Conservation (phyloP, 83 land plant species). For the Picea mariana region DNA sequence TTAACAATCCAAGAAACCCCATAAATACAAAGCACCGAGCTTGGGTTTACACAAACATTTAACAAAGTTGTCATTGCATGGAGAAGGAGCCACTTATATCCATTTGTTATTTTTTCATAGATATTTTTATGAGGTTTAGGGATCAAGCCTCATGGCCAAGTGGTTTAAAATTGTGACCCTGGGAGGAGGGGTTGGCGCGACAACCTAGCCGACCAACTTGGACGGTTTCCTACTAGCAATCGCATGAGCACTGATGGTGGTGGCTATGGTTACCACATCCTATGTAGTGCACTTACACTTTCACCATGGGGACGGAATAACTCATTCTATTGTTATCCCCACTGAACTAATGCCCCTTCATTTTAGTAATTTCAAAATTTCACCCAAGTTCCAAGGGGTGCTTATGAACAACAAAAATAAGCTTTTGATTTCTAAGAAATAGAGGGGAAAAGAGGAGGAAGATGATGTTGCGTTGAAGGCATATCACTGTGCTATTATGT, state of each 20-base stretch:
- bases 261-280: background rate
- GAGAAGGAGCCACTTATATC: too few relatives aligned
- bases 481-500: background rate
- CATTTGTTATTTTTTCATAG: too few relatives aligned
- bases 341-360: background rate
- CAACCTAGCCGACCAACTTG: background rate
- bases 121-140: background rate
- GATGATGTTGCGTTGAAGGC: background rate
- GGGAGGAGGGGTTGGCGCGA: background rate
- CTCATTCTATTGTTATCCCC: background rate
- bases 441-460: background rate
- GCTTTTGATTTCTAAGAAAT: background rate
- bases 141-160: constrained; percentile 10
- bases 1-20: too few relatives aligned
- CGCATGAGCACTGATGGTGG: background rate
- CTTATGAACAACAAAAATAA: background rate
- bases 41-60: too few relatives aligned
- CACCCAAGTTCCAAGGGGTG: background rate
- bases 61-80: too few relatives aligned
- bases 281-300: background rate
- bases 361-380: background rate
- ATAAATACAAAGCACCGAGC: too few relatives aligned
- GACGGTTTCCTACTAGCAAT: background rate
- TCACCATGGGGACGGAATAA: background rate
- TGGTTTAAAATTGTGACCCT: background rate